Percentiles rank a stretch among this genome's conserved stretches.
Evolutionary conservation across 2,329 filamentous ascomycete genomes (phyloP).

Genomic region (Paracorniculantispora psalliotae): DNA sequence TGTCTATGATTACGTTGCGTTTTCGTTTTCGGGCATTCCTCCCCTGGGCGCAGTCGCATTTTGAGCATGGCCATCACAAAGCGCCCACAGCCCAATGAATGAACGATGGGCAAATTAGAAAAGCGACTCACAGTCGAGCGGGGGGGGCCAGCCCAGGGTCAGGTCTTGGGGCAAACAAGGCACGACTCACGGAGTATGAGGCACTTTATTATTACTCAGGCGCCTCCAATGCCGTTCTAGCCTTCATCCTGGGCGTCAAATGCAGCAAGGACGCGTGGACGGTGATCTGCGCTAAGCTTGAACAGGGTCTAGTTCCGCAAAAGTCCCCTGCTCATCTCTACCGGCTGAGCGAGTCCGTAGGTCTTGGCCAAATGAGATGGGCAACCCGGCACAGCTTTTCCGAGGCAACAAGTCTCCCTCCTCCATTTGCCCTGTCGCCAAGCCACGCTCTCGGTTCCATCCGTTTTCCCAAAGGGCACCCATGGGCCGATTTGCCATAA

Average conservation of each 20-base stretch:
- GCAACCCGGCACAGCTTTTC: slow-evolving; percentile 2
- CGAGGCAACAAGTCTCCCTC: background rate
- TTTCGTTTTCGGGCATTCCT: background rate
- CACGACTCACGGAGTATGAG: background rate
- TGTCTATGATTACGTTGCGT: background rate
- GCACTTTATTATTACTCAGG: background rate
- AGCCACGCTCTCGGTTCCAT: slow-evolving; percentile 10
- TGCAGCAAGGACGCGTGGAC: slow-evolving; percentile 10
- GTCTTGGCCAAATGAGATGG: background rate
- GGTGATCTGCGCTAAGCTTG: slow-evolving; percentile 8
- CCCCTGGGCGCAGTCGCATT: background rate
- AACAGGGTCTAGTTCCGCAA: background rate
- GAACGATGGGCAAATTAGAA: background rate
- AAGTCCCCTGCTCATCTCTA: slow-evolving; percentile 8
- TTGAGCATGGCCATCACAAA: too few relatives aligned
- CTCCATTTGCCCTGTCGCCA: slow-evolving; percentile 8
- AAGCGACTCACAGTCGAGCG: background rate
- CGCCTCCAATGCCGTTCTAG: slow-evolving; percentile 1
- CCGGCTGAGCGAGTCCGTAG: too few relatives aligned
- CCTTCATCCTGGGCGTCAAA: slow-evolving; percentile 2
- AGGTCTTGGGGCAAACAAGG: background rate
- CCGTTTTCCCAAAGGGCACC: slow-evolving; percentile 7
- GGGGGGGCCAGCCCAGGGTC: background rate
- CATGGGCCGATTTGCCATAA: slow-evolving; percentile 5
- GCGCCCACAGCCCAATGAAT: background rate